Evolutionary conservation across 495 filamentous ascomycete species (phyloP).

Genomic region (Neohortaea acidophila): DNA sequence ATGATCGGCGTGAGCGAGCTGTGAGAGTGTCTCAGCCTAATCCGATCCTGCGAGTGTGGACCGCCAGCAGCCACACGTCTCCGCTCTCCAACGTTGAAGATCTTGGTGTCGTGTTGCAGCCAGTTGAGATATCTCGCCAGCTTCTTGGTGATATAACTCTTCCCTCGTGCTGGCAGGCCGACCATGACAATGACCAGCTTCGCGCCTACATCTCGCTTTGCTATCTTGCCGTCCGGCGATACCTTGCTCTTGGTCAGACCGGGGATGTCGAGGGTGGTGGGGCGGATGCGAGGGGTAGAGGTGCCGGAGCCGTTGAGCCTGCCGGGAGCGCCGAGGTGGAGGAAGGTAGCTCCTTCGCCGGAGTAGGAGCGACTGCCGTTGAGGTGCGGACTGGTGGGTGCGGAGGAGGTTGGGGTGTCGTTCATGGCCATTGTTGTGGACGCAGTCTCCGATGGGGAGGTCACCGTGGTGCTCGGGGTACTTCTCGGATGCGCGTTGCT

Average conservation of each 20-base stretch:
- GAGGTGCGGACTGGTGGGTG: constrained; percentile 57
- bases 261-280: constrained; percentile 33
- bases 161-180: constrained; percentile 82
- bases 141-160: constrained; percentile 98
- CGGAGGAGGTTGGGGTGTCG: constrained; percentile 56
- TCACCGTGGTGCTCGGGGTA: constrained; percentile 8
- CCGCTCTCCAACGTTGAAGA: constrained; percentile 94
- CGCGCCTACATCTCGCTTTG: constrained; percentile 78
- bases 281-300: constrained; percentile 37
- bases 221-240: constrained; percentile 85
- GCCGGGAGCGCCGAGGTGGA: constrained; percentile 4
- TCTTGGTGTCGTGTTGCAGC: constrained; percentile 86
- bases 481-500: background rate
- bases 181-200: constrained; percentile 99
- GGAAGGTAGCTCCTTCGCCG: background rate
- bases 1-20: constrained; percentile 22
- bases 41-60: constrained; percentile 24
- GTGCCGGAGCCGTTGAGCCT: constrained; percentile 36
- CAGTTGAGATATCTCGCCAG: constrained; percentile 87
- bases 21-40: constrained; percentile 7
- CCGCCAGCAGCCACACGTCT: constrained; percentile 61
- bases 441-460: constrained; percentile 3
- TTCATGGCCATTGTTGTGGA: constrained; percentile 18
- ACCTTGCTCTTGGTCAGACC: constrained; percentile 82
- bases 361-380: constrained; percentile 29